These are phyloP conservation scores for Mollisia scopiformis DNA, from an alignment of 2,329 filamentous ascomycete genomes.

Conservation along the genomic window DNA sequence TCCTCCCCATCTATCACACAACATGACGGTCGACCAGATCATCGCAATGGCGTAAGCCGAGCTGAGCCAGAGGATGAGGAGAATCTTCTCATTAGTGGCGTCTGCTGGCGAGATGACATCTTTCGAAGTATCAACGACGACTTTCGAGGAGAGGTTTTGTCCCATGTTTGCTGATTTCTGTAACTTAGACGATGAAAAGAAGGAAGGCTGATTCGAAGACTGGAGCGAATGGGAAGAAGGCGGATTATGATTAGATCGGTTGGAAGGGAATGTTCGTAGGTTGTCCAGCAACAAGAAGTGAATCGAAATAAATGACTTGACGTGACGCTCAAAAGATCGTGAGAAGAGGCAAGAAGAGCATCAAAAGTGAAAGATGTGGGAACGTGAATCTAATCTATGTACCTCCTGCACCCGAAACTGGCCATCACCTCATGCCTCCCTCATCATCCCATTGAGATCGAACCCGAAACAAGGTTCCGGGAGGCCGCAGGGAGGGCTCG, in stretches of 20 bases:
- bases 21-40: constrained; percentile 9
- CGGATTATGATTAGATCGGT: background rate
- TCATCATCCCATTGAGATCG: background rate
- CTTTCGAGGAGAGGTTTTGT: constrained; percentile 4
- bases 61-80: background rate
- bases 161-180: constrained; percentile 4
- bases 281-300: constrained; percentile 11
- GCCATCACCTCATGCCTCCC: background rate
- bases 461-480: constrained; percentile 1
- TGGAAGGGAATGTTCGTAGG: background rate
- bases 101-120: constrained; percentile 6
- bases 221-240: background rate
- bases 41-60: constrained; percentile 8
- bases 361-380: background rate
- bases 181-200: background rate
- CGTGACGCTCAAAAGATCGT: background rate
- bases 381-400: background rate
- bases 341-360: background rate
- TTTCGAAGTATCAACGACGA: background rate
- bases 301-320: background rate
- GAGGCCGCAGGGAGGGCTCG: background rate
- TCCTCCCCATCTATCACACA: constrained; percentile 9
- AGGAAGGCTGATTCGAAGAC: background rate
- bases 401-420: background rate
- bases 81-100: constrained; percentile 1